These are phyloP conservation scores for Clonostachys byssicola DNA, from an alignment of 2,329 filamentous ascomycete genomes.

Conservation along the genomic window DNA sequence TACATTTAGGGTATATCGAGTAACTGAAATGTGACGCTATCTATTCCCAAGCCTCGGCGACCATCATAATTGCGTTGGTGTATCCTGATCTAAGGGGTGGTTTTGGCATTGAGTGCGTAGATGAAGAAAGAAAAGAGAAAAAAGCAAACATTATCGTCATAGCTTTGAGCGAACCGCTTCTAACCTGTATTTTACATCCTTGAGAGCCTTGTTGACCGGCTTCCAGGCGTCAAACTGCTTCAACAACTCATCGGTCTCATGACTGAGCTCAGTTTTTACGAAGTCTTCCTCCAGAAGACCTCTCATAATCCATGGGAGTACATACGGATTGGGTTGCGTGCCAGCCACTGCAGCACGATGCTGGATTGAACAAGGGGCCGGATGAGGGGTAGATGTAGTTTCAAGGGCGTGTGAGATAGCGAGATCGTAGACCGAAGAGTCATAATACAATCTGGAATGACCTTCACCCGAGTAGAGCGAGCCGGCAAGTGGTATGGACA, in stretches of 20 bases:
- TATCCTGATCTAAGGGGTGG: too few relatives aligned
- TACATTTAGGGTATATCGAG: too few relatives aligned
- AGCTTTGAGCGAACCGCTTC: conserved; percentile 89
- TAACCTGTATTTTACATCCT: conserved; percentile 91
- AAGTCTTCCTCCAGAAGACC: conserved; percentile 88
- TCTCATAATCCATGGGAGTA: conserved; percentile 92
- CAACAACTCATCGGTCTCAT: conserved; percentile 77
- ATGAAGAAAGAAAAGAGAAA: background rate
- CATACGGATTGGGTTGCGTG: conserved; percentile 70
- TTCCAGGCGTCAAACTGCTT: conserved; percentile 91
- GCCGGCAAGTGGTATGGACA: conserved; percentile 83
- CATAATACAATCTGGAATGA: conserved; percentile 90
- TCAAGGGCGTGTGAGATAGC: conserved; percentile 71
- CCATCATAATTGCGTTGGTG: too few relatives aligned
- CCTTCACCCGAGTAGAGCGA: conserved; percentile 90
- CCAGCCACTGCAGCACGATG: conserved; percentile 20
- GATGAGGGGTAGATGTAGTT: conserved; percentile 36
- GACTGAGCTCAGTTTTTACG: conserved; percentile 74
- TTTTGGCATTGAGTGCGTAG: too few relatives aligned
- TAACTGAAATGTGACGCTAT: too few relatives aligned
- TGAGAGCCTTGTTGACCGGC: conserved; percentile 82
- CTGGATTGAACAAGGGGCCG: conserved; percentile 8
- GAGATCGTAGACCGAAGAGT: conserved; percentile 78
- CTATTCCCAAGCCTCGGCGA: too few relatives aligned
- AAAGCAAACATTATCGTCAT: conserved; percentile 17